phyloP scores from a whole-genome alignment of 228 moss, liverwort and hornwort genomes.

The Sphagnum fallax region DNA sequence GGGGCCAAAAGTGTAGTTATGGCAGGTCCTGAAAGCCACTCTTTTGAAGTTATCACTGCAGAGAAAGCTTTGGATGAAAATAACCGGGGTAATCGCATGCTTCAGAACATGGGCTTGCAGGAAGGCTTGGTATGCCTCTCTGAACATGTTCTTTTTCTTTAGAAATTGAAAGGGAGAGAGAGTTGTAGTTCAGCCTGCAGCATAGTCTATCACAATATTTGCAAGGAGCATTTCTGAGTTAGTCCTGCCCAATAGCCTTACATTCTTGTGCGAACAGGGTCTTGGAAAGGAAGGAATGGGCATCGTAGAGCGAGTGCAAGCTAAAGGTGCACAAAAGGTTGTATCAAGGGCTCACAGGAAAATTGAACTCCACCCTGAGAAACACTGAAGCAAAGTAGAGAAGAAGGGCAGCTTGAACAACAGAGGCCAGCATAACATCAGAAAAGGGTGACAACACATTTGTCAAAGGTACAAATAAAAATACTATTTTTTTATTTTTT shows the following conservation, averaged over 20 bases:
- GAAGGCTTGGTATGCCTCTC: conserved; percentile 80
- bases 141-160: not conserved
- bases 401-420: too few relatives aligned
- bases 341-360: too few relatives aligned
- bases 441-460: too few relatives aligned
- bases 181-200: too few relatives aligned
- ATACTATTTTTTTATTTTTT: too few relatives aligned
- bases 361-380: too few relatives aligned
- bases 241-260: not conserved
- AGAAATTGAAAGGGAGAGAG: too few relatives aligned
- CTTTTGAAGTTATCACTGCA: conserved; percentile 81
- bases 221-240: not conserved
- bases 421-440: too few relatives aligned
- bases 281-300: conserved; percentile 98
- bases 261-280: conserved; percentile 44
- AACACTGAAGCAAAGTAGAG: too few relatives aligned
- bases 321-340: conserved; percentile 29
- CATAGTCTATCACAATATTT: not conserved
- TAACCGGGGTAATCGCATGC: conserved; percentile 98
- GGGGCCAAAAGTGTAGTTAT: conserved; percentile 50
- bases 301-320: conserved; percentile 91
- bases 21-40: conserved; percentile 73
- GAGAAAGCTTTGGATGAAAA: conserved; percentile 90
- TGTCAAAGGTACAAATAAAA: too few relatives aligned
- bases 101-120: conserved; percentile 99